Evolutionary conservation across 2,329 filamentous ascomycete genomes (phyloP).

Genomic region (Drechslerella dactyloides): DNA sequence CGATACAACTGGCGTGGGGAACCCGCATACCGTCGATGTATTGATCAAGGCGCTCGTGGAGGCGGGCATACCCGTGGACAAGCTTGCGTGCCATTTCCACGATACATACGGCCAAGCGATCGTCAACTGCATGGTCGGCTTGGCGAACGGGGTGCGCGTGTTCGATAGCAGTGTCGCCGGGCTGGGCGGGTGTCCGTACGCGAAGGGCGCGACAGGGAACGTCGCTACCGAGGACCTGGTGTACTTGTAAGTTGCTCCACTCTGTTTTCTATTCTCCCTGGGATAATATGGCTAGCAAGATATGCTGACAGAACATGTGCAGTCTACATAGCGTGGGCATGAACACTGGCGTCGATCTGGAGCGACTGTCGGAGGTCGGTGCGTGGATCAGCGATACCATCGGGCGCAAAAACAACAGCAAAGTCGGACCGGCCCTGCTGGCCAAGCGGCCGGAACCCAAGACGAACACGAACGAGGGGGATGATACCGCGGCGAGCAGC

Average conservation of each 20-base stretch:
- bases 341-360: slow-evolving; percentile 74
- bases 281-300: not conserved
- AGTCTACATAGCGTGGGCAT: slow-evolving; percentile 73
- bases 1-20: slow-evolving; percentile 90
- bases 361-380: slow-evolving; percentile 71
- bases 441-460: slow-evolving; percentile 60
- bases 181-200: slow-evolving; percentile 83
- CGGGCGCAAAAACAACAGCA: slow-evolving; percentile 69
- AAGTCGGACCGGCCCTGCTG: slow-evolving; percentile 70
- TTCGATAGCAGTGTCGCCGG: slow-evolving; percentile 83
- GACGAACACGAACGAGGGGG: not conserved
- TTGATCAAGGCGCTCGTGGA: slow-evolving; percentile 70
- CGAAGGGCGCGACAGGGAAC: slow-evolving; percentile 84
- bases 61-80: slow-evolving; percentile 72
- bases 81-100: slow-evolving; percentile 84
- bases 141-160: slow-evolving; percentile 76
- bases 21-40: slow-evolving; percentile 56
- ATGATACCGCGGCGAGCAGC: not conserved
- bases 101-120: slow-evolving; percentile 86
- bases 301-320: slow-evolving; percentile 53
- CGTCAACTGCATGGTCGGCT: slow-evolving; percentile 78
- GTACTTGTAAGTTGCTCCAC: slow-evolving; percentile 63
- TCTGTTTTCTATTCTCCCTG: not conserved
- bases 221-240: slow-evolving; percentile 84
- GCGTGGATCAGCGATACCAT: slow-evolving; percentile 73